phyloP scores from a whole-genome alignment of 345 rosid species.

The Diplotaxis tenuifolia region DNA sequence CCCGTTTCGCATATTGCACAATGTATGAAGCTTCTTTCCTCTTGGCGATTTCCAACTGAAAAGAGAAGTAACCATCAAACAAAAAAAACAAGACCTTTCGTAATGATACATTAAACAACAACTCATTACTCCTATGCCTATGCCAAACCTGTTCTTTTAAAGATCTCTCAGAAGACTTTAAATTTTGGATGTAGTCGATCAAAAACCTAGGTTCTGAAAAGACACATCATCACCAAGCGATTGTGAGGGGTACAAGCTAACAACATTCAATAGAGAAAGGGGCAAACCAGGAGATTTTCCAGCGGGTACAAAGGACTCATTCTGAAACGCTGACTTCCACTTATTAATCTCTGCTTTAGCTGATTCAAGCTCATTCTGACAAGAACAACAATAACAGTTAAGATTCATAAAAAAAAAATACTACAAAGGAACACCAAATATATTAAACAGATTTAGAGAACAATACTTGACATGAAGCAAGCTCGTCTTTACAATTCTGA shows the following conservation, averaged over 20 bases:
- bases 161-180: constrained; percentile 79
- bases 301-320: constrained; percentile 58
- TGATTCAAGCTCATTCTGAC: constrained; percentile 71
- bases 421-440: background rate
- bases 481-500: constrained; percentile 67
- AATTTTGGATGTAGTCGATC: constrained; percentile 68
- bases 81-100: constrained; percentile 1
- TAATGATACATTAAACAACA: background rate
- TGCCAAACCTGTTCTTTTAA: constrained; percentile 96
- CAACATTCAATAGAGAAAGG: constrained; percentile 9
- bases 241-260: background rate
- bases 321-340: constrained; percentile 87
- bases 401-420: background rate
- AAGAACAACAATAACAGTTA: background rate
- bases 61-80: constrained; percentile 23
- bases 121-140: constrained; percentile 26
- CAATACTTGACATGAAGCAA: constrained; percentile 71
- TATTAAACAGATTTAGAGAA: constrained; percentile 18
- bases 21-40: constrained; percentile 98
- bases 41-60: constrained; percentile 88
- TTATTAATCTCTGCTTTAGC: constrained; percentile 72
- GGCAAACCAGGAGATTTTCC: constrained; percentile 79
- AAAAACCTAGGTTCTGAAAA: constrained; percentile 74
- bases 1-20: constrained; percentile 90
- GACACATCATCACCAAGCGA: constrained; percentile 20